Base-by-base conservation (phyloP, 1,139 yeast species). In the Candida neerlandica region DNA sequence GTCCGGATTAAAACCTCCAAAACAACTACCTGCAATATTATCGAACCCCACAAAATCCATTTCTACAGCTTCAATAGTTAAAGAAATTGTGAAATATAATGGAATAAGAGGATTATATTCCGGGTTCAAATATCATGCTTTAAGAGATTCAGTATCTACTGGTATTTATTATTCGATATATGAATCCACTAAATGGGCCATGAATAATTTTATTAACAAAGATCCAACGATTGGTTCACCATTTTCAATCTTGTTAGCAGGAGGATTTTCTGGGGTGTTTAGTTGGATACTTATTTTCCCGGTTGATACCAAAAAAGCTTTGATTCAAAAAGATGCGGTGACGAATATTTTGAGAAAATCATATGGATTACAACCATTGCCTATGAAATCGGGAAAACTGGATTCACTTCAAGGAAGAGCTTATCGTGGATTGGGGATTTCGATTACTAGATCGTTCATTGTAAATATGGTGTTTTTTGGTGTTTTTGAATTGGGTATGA, bases 251-350 rank as follows among this genome's bases (percentile, higher is more conserved):
- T 56, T 74, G 4, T 48, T 85, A 2, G 89, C 95, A 0, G 96
- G 96, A n/a, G 96, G 91, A 0, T 56, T 84, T 34, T 82, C 95
- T 1, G 96, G 96, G 1, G 80, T 85, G 11, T 66, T 84, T 15
- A 78, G 90, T 45, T 89, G 96, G 95, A 66, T 82, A 1, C 64
- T 82, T 1, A 84, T 89, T 2, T 89, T 86, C 68, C 96, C 96
- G 0, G 64, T 90, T 2, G 96, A 89, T 63, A 89, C 96, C 0
- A 74, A 85, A 52, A 89, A 90, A 63, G 82, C 92, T 1, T 75
- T 85, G 51, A 77, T 82, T 43, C 96, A 89, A 63, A 80, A 86
- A 51, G 95, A 89, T 58, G 76, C 86, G 9, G 87, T 89, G 34
- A 73, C 85, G 18, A 82, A 84, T 55, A 82, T 85, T n/a, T 69